Base-by-base conservation (phyloP, 257 asterid species). In the Gentiana dahurica region DNA sequence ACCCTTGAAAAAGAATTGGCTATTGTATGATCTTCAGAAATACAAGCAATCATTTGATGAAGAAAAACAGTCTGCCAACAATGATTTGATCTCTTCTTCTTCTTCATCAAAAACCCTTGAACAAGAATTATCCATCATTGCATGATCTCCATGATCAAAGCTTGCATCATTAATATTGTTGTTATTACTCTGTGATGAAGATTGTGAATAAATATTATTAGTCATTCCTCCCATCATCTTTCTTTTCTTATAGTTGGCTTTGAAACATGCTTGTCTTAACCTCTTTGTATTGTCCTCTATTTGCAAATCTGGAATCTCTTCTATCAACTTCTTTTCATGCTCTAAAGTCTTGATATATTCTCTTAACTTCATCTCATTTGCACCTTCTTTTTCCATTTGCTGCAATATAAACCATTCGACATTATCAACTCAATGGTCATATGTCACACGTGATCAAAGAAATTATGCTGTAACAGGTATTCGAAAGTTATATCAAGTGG, bases 171-270 rank as follows among this genome's bases (percentile, higher is more conserved):
- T 49, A 33, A 55, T 49, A 49, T 37, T 58, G 58, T 6, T 52
- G 13, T 1, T 12, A 49, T 13, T 45, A 41, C 10, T 15, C 38
- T 2, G 37, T 6, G 37, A 13, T 4, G 39, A 15, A 13, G 6
- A 54, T 10, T 67, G 41, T 8, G 7, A 49, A 12, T 24, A 61
- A 33, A 49, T 49, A 33, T 50, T 44, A 4, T 66, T 54, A 50
- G 60, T 56, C 4, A 67, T 48, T 13, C 55, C 60, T 11, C 51
- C 49, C 63, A 63, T 37, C 1, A 64, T 70, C 76, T 77, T 85
- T 49, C 86, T 76, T 73, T 76, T 85, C 83, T 82, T 85, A 68
- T 80, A 85, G 54, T 76, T 85, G 0, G 91, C 95, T 72, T 85
- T 85, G 41, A 85, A 85, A 54, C 82, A 85, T 0, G 92, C 80